Conservation (phyloP, 805 yeast species). For the Nadsonia fulvescens region DNA sequence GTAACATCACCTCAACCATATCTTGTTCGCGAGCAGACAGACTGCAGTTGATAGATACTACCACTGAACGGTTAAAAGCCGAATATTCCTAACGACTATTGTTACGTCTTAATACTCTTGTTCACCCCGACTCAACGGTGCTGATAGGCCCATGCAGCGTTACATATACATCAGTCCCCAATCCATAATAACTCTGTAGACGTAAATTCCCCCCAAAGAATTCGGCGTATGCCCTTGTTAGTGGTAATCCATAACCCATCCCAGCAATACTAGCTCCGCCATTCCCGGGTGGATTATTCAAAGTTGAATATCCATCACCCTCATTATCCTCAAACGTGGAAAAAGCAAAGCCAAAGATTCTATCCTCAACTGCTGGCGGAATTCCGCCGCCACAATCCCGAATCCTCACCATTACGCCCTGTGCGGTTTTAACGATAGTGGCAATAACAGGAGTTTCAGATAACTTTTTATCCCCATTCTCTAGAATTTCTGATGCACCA, state of each 20-base stretch:
- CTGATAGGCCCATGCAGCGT: too few relatives aligned
- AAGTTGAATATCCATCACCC: constrained; percentile 34
- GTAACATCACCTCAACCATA: too few relatives aligned
- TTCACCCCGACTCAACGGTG: too few relatives aligned
- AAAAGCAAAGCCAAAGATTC: constrained; percentile 74
- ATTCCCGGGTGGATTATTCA: constrained; percentile 54
- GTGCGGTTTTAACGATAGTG: constrained; percentile 28
- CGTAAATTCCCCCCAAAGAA: constrained; percentile 54
- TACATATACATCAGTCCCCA: constrained; percentile 66
- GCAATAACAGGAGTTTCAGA: constrained; percentile 26
- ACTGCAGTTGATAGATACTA: too few relatives aligned
- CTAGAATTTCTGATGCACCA: too few relatives aligned
- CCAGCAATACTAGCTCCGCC: constrained; percentile 68
- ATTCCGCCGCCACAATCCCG: constrained; percentile 88
- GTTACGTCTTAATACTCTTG: too few relatives aligned
- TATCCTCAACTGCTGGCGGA: constrained; percentile 39
- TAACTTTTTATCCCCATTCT: too few relatives aligned
- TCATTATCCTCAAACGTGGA: constrained; percentile 52
- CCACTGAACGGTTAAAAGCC: too few relatives aligned
- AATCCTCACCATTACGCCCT: constrained; percentile 51
- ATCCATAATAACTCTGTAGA: constrained; percentile 52
- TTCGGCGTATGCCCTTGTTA: constrained; percentile 58
- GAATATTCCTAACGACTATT: too few relatives aligned
- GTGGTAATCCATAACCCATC: constrained; percentile 88
- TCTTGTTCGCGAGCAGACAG: too few relatives aligned